A percentile compares a stretch with the other conserved stretches of the same genome.
Conservation (phyloP, 1,139 yeast species). For the Maudiozyma humilis region DNA sequence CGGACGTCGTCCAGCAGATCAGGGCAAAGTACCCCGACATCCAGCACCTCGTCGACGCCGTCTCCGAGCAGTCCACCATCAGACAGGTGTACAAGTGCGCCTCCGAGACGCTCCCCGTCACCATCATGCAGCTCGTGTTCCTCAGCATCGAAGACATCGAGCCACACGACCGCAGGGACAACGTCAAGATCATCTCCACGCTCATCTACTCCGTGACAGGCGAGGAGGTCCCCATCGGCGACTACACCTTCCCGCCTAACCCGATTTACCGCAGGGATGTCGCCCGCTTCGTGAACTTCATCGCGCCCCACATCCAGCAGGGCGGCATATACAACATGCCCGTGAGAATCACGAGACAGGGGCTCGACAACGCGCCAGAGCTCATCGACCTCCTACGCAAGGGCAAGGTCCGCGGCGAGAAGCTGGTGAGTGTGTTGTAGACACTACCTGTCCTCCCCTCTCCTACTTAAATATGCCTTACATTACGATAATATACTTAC, state of each 20-base stretch:
- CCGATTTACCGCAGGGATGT: constrained; percentile 18
- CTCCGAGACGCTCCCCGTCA: constrained; percentile 32
- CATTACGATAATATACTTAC: not conserved
- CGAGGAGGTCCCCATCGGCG: constrained; percentile 20
- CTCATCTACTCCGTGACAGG: constrained; percentile 20
- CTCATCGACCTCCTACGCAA: constrained; percentile 17
- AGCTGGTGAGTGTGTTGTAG: constrained; percentile 19
- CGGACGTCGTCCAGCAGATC: constrained; percentile 45
- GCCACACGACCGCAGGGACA: constrained; percentile 18
- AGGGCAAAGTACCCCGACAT: constrained; percentile 37
- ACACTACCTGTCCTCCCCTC: not conserved
- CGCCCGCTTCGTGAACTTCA: constrained; percentile 18
- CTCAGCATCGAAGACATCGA: constrained; percentile 15
- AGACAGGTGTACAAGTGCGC: constrained; percentile 40
- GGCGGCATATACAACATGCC: constrained; percentile 23
- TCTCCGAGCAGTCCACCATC: constrained; percentile 39
- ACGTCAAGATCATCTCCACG: constrained; percentile 19
- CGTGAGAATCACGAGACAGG: constrained; percentile 15
- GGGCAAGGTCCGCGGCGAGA: constrained; percentile 22
- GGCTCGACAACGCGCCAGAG: constrained; percentile 19
- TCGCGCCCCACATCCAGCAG: constrained; percentile 14
- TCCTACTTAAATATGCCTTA: not conserved
- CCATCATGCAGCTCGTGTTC: constrained; percentile 20
- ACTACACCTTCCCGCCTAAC: constrained; percentile 17
- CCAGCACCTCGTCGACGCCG: constrained; percentile 41